These are phyloP conservation scores for Avena eriantha DNA, from an alignment of 176 grass and related monocot species.

Conservation along the genomic window DNA sequence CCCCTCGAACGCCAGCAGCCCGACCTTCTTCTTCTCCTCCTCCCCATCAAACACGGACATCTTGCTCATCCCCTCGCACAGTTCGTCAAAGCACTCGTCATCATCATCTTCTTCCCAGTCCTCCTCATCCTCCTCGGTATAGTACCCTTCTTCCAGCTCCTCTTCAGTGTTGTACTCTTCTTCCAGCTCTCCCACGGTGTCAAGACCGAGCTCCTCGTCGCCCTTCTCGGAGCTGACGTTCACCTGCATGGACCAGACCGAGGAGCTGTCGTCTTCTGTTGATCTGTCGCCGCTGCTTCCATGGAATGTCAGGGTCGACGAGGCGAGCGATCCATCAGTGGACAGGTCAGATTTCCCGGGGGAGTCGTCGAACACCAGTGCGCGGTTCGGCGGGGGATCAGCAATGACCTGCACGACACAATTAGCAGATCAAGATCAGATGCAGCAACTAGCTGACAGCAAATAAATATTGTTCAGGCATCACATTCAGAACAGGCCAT, in stretches of 20 bases:
- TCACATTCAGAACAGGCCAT: background rate
- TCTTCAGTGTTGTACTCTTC: conserved; percentile 34
- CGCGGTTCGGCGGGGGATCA: conserved; percentile 51
- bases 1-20: conserved; percentile 57
- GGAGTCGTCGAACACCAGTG: conserved; percentile 84
- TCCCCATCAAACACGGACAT: conserved; percentile 48
- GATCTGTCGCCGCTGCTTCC: conserved; percentile 31
- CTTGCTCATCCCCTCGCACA: conserved; percentile 75
- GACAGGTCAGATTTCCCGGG: conserved; percentile 58
- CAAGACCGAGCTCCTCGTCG: conserved; percentile 39
- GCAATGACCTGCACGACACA: conserved; percentile 34
- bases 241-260: conserved; percentile 74
- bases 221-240: conserved; percentile 65
- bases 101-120: conserved; percentile 32
- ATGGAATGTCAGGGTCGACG: conserved; percentile 45
- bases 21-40: conserved; percentile 38
- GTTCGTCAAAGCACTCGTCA: conserved; percentile 51
- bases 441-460: background rate
- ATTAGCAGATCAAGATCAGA: conserved; percentile 16
- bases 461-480: background rate
- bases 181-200: conserved; percentile 41
- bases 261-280: conserved; percentile 63
- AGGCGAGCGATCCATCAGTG: conserved; percentile 28
- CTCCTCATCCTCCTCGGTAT: conserved; percentile 13
- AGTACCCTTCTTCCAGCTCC: conserved; percentile 13